These are phyloP conservation scores for Brettanomyces sp. DNA, from an alignment of 805 yeast species.

Conservation along the genomic window DNA sequence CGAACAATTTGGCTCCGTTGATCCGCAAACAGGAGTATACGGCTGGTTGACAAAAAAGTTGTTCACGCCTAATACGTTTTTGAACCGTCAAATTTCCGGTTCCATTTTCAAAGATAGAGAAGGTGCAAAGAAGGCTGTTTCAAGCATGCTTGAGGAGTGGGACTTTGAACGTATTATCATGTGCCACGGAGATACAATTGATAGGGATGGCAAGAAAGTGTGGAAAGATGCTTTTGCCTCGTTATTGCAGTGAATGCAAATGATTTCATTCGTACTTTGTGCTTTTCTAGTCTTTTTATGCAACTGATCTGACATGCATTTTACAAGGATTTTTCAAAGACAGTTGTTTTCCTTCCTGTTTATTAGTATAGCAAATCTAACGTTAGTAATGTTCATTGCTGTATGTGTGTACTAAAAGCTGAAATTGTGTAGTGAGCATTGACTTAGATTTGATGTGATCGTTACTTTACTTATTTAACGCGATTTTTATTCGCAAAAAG, in stretches of 20 bases:
- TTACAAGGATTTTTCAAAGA: no score
- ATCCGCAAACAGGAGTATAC: slow-evolving; percentile 34
- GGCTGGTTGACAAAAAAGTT: slow-evolving; percentile 14
- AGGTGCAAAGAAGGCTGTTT: slow-evolving; percentile 11
- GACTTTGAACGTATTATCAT: slow-evolving; percentile 41
- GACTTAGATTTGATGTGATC: no score
- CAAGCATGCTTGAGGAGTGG: slow-evolving; percentile 28
- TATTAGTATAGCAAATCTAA: no score
- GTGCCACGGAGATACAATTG: slow-evolving; percentile 54
- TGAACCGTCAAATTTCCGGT: slow-evolving; percentile 3
- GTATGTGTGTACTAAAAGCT: no score
- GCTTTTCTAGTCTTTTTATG: no score
- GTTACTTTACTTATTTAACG: no score
- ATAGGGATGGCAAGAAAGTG: slow-evolving; percentile 25
- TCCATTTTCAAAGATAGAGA: slow-evolving; percentile 6
- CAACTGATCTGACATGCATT: no score
- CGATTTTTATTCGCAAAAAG: no score
- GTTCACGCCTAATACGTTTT: slow-evolving; percentile 9
- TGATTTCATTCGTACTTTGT: no score
- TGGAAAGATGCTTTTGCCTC: slow-evolving; percentile 9
- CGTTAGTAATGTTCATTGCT: no score
- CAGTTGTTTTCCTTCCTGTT: no score
- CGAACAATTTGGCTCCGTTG: slow-evolving; percentile 34
- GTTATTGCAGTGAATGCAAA: neutral
- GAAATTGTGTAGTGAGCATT: no score